Evolutionary conservation across 2,329 filamentous ascomycete genomes (phyloP).

Genomic region (Teratosphaeria gauchensis): DNA sequence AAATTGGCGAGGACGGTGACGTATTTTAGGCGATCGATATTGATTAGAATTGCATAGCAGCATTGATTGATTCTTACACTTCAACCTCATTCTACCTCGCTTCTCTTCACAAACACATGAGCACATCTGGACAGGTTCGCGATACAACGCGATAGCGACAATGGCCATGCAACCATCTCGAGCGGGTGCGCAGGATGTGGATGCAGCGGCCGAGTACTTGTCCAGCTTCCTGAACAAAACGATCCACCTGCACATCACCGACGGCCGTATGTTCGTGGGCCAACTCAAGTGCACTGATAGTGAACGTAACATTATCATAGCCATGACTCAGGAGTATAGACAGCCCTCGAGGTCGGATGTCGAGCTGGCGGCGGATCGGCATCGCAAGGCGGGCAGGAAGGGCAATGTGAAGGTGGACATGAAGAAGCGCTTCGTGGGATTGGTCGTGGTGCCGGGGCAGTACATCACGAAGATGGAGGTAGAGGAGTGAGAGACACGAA

Average conservation of each 20-base stretch:
- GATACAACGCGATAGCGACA: not conserved
- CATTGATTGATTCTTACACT: too few species aligned
- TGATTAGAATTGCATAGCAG: too few species aligned
- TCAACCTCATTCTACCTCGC: not conserved
- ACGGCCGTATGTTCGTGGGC: slow-evolving; percentile 81
- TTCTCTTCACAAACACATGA: not conserved
- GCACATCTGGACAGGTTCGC: not conserved
- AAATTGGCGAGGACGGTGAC: too few species aligned
- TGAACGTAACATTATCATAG: slow-evolving; percentile 73
- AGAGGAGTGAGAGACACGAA: slow-evolving; percentile 47
- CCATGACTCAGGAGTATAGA: slow-evolving; percentile 82
- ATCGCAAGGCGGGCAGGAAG: slow-evolving; percentile 18
- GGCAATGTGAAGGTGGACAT: slow-evolving; percentile 55
- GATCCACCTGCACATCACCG: slow-evolving; percentile 68
- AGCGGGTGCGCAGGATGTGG: not conserved
- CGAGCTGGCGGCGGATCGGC: slow-evolving; percentile 24
- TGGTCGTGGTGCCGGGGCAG: slow-evolving; percentile 80
- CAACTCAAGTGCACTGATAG: slow-evolving; percentile 91
- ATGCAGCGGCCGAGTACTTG: slow-evolving; percentile 14
- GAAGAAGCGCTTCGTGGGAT: slow-evolving; percentile 75
- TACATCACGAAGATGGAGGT: slow-evolving; percentile 83
- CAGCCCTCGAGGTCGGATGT: slow-evolving; percentile 47
- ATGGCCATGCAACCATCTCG: not conserved
- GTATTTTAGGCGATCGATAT: too few species aligned
- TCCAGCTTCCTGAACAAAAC: slow-evolving; percentile 45